Conservation (phyloP, 495 filamentous ascomycete species). For the Penicillium waksmanii region DNA sequence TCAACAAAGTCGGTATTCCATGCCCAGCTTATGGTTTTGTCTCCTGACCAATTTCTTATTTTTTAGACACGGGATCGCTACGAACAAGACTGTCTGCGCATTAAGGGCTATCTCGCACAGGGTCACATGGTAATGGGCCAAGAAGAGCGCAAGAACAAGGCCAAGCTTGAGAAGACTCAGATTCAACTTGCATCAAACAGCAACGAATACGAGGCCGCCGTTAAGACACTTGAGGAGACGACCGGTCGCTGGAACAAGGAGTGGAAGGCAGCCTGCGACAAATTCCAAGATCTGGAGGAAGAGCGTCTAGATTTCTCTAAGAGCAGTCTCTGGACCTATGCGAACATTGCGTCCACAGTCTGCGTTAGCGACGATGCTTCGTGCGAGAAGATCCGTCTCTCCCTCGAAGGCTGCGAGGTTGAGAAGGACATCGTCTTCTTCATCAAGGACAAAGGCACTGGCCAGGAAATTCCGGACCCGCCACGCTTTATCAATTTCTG, state of each 20-base stretch:
- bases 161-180: slow-evolving; percentile 97
- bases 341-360: slow-evolving; percentile 96
- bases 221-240: slow-evolving; percentile 94
- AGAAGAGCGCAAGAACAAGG: slow-evolving; percentile 98
- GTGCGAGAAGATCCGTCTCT: slow-evolving; percentile 95
- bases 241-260: slow-evolving; percentile 96
- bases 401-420: slow-evolving; percentile 93
- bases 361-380: slow-evolving; percentile 98
- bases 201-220: slow-evolving; percentile 88
- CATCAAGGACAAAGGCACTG: slow-evolving; percentile 88
- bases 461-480: slow-evolving; percentile 95
- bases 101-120: slow-evolving; percentile 97
- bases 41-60: background rate
- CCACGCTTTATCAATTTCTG: slow-evolving; percentile 99
- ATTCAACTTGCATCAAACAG: slow-evolving; percentile 89
- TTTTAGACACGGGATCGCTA: slow-evolving; percentile 83
- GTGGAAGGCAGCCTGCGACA: slow-evolving; percentile 97
- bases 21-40: too few relatives aligned
- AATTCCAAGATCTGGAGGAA: slow-evolving; percentile 99
- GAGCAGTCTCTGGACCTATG: slow-evolving; percentile 95
- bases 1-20: slow-evolving; percentile 76
- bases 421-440: slow-evolving; percentile 92
- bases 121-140: slow-evolving; percentile 99
- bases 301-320: slow-evolving; percentile 96
- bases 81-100: slow-evolving; percentile 96